A percentile compares a stretch with the other conserved stretches of the same genome.
These are phyloP conservation scores for Grosmannia serpens DNA, from an alignment of 2,329 filamentous ascomycete genomes.

Conservation along the genomic window DNA sequence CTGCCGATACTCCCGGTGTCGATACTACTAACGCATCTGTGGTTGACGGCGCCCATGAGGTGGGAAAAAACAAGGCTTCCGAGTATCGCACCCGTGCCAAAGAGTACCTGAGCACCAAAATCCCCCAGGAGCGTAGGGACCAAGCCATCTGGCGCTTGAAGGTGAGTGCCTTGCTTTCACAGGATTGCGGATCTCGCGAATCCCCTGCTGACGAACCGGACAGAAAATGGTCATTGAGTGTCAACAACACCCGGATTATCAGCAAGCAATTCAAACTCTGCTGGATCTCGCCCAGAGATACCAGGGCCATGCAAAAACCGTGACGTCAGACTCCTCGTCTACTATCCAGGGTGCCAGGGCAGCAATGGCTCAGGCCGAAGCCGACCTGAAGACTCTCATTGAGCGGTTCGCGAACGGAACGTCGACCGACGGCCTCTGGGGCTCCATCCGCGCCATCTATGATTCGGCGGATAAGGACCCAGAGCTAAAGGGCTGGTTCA, in stretches of 20 bases:
- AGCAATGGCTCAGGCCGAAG: slow-evolving; percentile 59
- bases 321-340: slow-evolving; percentile 53
- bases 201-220: background rate
- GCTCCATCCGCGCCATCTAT: slow-evolving; percentile 77
- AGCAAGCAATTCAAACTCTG: slow-evolving; percentile 80
- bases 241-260: slow-evolving; percentile 89
- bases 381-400: slow-evolving; percentile 73
- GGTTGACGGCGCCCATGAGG: slow-evolving; percentile 38
- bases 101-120: slow-evolving; percentile 73
- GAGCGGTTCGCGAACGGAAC: slow-evolving; percentile 95
- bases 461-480: slow-evolving; percentile 74
- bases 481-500: slow-evolving; percentile 86
- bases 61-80: slow-evolving; percentile 26
- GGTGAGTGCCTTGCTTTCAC: slow-evolving; percentile 15
- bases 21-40: slow-evolving; percentile 44
- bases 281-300: slow-evolving; percentile 79
- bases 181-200: background rate
- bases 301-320: slow-evolving; percentile 55
- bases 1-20: slow-evolving; percentile 32
- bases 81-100: slow-evolving; percentile 35
- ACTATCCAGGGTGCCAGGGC: slow-evolving; percentile 63
- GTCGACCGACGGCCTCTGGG: slow-evolving; percentile 75
- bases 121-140: slow-evolving; percentile 86
- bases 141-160: slow-evolving; percentile 84
- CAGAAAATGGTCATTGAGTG: slow-evolving; percentile 96